Conservation (phyloP, 352 stramenopile species). For the Globisporangium nodosum region DNA sequence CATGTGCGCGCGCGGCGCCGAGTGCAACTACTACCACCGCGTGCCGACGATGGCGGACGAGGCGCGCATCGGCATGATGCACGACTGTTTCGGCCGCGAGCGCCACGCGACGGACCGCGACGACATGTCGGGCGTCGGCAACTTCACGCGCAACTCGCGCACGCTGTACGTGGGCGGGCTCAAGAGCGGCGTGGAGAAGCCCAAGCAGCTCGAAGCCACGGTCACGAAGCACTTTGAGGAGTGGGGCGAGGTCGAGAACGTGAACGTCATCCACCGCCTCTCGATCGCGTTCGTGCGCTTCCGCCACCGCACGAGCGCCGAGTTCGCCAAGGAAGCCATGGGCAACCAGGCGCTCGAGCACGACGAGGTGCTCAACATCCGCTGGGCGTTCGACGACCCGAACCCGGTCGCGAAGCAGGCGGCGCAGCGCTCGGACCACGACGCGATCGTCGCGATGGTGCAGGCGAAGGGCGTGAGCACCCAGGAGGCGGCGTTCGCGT, state of each 20-base stretch:
- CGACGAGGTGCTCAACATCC: slow-evolving; percentile 89
- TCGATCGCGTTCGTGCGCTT: slow-evolving; percentile 90
- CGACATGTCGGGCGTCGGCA: slow-evolving; percentile 91
- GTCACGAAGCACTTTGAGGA: slow-evolving; percentile 89
- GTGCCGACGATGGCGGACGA: slow-evolving; percentile 76
- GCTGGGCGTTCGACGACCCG: slow-evolving; percentile 92
- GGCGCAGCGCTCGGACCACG: slow-evolving; percentile 76
- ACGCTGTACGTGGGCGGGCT: slow-evolving; percentile 91
- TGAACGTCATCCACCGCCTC: slow-evolving; percentile 92
- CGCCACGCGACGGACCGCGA: slow-evolving; percentile 89
- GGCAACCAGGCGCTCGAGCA: slow-evolving; percentile 82
- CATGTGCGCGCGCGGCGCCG: slow-evolving; percentile 79
- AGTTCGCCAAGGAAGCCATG: slow-evolving; percentile 90
- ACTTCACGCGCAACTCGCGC: slow-evolving; percentile 87
- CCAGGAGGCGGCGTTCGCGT: slow-evolving; percentile 64
- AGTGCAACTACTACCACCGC: slow-evolving; percentile 93
- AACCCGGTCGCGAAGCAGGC: slow-evolving; percentile 91
- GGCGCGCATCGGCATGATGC: slow-evolving; percentile 78
- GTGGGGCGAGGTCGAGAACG: slow-evolving; percentile 91
- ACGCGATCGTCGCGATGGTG: slow-evolving; percentile 86
- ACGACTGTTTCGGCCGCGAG: slow-evolving; percentile 91
- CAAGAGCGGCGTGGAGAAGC: slow-evolving; percentile 42
- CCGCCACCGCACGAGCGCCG: slow-evolving; percentile 68
- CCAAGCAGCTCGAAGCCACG: slow-evolving; percentile 51
- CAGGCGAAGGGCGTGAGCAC: slow-evolving; percentile 58